These are phyloP conservation scores for Aspergillus versicolor DNA, from an alignment of 2,329 filamentous ascomycete species.

Conservation along the genomic window DNA sequence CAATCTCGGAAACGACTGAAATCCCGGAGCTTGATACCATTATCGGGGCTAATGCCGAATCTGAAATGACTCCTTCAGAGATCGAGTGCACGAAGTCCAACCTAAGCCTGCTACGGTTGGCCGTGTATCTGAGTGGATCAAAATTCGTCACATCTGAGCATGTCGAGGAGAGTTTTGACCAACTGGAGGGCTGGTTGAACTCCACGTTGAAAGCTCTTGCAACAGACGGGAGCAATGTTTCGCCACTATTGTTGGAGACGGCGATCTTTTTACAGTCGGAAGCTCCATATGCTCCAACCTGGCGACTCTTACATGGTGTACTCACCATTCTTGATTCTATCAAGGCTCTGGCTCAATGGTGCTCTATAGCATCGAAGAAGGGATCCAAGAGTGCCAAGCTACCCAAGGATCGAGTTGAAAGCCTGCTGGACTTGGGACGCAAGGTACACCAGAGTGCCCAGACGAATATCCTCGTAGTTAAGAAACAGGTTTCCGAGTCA, in stretches of 20 bases:
- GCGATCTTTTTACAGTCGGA: constrained; percentile 25
- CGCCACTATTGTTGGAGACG: constrained; percentile 23
- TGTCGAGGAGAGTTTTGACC: constrained; percentile 26
- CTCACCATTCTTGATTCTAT: constrained; percentile 43
- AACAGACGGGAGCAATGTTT: constrained; percentile 19
- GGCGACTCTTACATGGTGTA: constrained; percentile 42
- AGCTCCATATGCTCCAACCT: constrained; percentile 35
- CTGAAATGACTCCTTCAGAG: constrained; percentile 37
- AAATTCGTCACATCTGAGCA: constrained; percentile 31
- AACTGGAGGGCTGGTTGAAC: constrained; percentile 33
- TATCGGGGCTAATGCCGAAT: constrained; percentile 21
- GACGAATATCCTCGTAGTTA: constrained; percentile 36
- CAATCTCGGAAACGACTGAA: constrained; percentile 26
- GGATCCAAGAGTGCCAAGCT: constrained; percentile 30
- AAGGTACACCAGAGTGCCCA: constrained; percentile 36
- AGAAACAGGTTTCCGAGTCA: constrained; percentile 37
- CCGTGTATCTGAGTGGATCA: constrained; percentile 33
- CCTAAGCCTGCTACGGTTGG: constrained; percentile 32
- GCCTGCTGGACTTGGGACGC: constrained; percentile 24
- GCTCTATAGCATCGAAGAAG: constrained; percentile 32
- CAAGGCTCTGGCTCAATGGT: constrained; percentile 38
- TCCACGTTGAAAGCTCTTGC: constrained; percentile 25
- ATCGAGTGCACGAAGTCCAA: constrained; percentile 36
- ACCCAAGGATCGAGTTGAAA: constrained; percentile 35
- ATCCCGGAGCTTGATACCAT: constrained; percentile 29